These are phyloP conservation scores for Voacanga thouarsii DNA, from an alignment of 257 asterid genomes.

Conservation along the genomic window DNA sequence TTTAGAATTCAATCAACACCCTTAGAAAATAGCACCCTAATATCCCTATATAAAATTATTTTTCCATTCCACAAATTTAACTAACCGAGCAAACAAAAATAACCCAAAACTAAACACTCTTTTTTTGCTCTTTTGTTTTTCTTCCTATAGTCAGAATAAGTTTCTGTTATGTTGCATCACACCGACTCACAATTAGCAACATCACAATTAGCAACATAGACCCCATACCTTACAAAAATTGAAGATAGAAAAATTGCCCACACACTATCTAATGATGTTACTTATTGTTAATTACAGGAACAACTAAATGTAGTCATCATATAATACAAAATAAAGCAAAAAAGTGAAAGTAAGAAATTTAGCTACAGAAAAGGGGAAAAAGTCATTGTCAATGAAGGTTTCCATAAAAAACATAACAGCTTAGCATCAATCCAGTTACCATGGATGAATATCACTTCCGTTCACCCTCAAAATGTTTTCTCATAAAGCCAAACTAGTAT, in stretches of 20 bases:
- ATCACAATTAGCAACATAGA: too few species aligned
- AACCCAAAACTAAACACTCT: too few species aligned
- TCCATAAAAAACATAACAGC: not conserved
- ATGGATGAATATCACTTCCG: constrained; percentile 96
- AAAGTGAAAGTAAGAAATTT: not conserved
- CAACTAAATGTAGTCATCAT: not conserved
- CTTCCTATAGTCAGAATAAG: not conserved
- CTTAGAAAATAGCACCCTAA: not conserved
- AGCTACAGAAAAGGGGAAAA: not conserved
- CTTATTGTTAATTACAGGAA: not conserved
- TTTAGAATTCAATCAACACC: not conserved
- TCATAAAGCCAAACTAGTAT: constrained; percentile 92
- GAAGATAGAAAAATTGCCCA: not conserved
- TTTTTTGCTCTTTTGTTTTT: not conserved
- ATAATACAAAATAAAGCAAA: not conserved
- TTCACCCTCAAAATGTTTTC: constrained; percentile 91
- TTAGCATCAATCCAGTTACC: constrained; percentile 42
- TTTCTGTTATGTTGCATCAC: not conserved
- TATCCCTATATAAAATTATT: constrained; percentile 1
- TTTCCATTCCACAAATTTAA: not conserved
- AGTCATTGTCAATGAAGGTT: not conserved
- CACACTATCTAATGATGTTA: not conserved
- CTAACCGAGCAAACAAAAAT: too few species aligned
- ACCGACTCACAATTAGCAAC: too few species aligned
- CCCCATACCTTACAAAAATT: not conserved